Conservation (phyloP, 768 basidiomycete species). For the Rhodotorula diobovata region DNA sequence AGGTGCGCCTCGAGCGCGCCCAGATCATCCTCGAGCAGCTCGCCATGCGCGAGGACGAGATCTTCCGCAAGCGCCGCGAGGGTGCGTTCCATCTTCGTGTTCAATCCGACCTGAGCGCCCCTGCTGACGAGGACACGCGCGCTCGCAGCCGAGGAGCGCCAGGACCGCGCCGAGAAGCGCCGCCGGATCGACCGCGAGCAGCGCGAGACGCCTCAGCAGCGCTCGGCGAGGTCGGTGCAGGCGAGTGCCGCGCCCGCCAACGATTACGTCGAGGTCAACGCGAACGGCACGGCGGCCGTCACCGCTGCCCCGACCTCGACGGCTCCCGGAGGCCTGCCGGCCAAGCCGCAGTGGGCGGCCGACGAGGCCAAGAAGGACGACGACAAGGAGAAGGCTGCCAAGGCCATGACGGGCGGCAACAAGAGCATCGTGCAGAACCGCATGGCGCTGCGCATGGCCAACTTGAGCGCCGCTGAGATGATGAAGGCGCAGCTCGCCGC, state of each 20-base stretch:
- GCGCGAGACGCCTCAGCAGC: slow-evolving; percentile 27
- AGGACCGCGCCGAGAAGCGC: slow-evolving; percentile 84
- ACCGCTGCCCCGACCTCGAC: neutral
- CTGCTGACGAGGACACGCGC: neutral
- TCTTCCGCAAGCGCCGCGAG: slow-evolving; percentile 87
- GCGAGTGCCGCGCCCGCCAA: slow-evolving; percentile 3
- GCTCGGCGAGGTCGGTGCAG: slow-evolving; percentile 22
- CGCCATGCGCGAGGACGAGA: slow-evolving; percentile 90
- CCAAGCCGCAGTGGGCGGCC: slow-evolving; percentile 21
- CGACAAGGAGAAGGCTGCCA: neutral
- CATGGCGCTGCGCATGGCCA: slow-evolving; percentile 84
- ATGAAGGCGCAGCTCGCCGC: slow-evolving; percentile 78
- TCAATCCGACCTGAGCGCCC: too few relatives aligned
- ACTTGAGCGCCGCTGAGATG: slow-evolving; percentile 90
- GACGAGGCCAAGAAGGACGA: neutral
- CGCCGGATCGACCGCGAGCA: slow-evolving; percentile 50
- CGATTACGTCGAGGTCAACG: slow-evolving; percentile 37
- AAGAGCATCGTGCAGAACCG: slow-evolving; percentile 63
- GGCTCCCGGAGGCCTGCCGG: slow-evolving; percentile 20
- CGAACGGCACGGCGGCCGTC: slow-evolving; percentile 2
- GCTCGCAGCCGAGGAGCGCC: slow-evolving; percentile 82
- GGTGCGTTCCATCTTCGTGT: slow-evolving; percentile 53
- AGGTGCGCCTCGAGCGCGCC: slow-evolving; percentile 74
- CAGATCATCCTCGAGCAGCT: slow-evolving; percentile 94
- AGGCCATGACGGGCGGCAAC: slow-evolving; percentile 80